Evolutionary conservation across 2,329 filamentous ascomycete genomes (phyloP).

Genomic region (Pyrenophora seminiperda): DNA sequence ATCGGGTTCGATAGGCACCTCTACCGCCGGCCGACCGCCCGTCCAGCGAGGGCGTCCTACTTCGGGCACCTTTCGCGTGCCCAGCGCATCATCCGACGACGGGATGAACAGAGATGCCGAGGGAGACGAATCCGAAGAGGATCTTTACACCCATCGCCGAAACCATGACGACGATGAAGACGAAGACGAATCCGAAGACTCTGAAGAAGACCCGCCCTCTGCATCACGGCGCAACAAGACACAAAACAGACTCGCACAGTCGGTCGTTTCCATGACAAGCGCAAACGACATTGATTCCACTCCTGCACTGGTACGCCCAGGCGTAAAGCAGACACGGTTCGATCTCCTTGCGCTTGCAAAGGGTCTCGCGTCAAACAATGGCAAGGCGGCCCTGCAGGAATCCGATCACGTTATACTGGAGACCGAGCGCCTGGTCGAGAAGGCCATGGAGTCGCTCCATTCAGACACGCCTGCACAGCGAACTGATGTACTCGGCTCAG

Average conservation of each 20-base stretch:
- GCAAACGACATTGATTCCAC: slow-evolving; percentile 28
- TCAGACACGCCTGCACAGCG: slow-evolving; percentile 41
- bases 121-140: slow-evolving; percentile 46
- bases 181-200: slow-evolving; percentile 44
- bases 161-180: slow-evolving; percentile 41
- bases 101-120: slow-evolving; percentile 34
- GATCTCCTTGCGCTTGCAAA: slow-evolving; percentile 74
- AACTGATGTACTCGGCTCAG: slow-evolving; percentile 32
- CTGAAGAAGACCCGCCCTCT: slow-evolving; percentile 53
- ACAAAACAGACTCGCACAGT: slow-evolving; percentile 38
- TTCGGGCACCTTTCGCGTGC: slow-evolving; percentile 37
- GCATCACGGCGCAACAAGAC: slow-evolving; percentile 34
- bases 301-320: slow-evolving; percentile 32
- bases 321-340: slow-evolving; percentile 57
- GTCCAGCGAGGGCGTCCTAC: slow-evolving; percentile 37
- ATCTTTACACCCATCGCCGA: slow-evolving; percentile 3
- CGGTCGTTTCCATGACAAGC: slow-evolving; percentile 47
- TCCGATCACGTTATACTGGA: slow-evolving; percentile 72
- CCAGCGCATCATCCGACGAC: slow-evolving; percentile 41
- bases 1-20: slow-evolving; percentile 33
- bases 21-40: slow-evolving; percentile 35
- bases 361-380: slow-evolving; percentile 64
- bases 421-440: slow-evolving; percentile 71
- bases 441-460: slow-evolving; percentile 42
- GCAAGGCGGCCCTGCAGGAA: slow-evolving; percentile 68